These are phyloP conservation scores for Bauhinia variegata DNA, from an alignment of 306 rosid species.

Conservation along the genomic window DNA sequence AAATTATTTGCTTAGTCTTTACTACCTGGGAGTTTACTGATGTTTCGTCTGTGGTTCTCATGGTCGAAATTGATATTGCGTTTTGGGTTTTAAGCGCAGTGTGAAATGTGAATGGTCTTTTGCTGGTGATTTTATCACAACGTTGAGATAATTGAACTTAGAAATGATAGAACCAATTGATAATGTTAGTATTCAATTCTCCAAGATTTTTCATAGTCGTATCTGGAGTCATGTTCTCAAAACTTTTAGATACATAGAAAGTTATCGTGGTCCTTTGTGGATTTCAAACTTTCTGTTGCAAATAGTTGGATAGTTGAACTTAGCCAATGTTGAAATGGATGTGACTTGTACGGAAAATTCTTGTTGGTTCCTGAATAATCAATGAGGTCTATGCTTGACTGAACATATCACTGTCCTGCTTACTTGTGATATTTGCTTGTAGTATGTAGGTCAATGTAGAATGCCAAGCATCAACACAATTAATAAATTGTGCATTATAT, in stretches of 20 bases:
- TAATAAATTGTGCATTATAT: conserved; percentile 10
- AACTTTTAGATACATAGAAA: conserved; percentile 2
- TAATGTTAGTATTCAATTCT: background rate
- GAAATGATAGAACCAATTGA: conserved; percentile 6
- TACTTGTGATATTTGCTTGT: conserved; percentile 19
- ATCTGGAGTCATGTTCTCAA: background rate
- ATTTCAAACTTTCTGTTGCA: background rate
- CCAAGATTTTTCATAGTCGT: background rate
- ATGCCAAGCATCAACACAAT: background rate
- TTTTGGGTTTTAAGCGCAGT: background rate
- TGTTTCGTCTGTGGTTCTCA: conserved; percentile 4
- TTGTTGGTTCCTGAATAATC: background rate
- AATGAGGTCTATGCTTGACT: background rate
- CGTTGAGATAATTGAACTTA: conserved; percentile 10
- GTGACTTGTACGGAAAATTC: conserved; percentile 3
- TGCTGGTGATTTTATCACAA: background rate
- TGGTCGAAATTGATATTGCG: background rate
- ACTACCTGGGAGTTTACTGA: background rate
- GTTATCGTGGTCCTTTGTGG: conserved; percentile 10
- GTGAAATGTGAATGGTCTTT: background rate
- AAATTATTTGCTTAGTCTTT: background rate
- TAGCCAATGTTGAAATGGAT: conserved; percentile 8
- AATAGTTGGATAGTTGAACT: conserved; percentile 12
- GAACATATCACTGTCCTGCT: background rate
- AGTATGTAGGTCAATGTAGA: conserved; percentile 8